Evolutionary conservation across 2,329 filamentous ascomycete species (phyloP), one percentile per base, ranked within the genome.

Genomic region (Epichloe sibirici): DNA sequence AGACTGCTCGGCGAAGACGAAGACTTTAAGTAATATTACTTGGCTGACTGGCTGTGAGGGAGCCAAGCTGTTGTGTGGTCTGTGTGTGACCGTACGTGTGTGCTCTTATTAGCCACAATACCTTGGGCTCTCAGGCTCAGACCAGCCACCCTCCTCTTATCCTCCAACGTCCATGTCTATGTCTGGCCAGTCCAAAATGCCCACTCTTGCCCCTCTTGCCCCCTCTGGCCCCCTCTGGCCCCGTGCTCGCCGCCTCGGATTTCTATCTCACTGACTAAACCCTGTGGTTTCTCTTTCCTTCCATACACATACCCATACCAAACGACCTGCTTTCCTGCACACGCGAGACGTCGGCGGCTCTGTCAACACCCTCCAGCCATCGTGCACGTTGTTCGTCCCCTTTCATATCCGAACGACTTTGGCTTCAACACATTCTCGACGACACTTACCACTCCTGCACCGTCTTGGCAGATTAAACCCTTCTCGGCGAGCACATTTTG

Each of bases 401-500:
- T 25, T 9, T 40, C 17, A 12, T 42, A 39, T 11, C 28, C 25
- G 37, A 42, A 37, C 53, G 52, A 43, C 40, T 40, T 47, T 49
- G 28, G 47, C 35, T 13, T 15, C 52, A 8, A 28, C 40, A 45
- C 47, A 37, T 49, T 28, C 45, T 53, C 48, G 45, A 50, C 53
- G 23, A 49, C 35, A 1, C 8, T 46, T 45, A 47, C 51, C 48
- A 56, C 51, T 56, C 15, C 51, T 38, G 51, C 55, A 45, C 51
- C 52, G 52, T 57, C 57, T 57, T 60, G 57, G 58, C 53, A 46
- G 17, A 51, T 44, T 39, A 4, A 40, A 48, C 34, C 31, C n/a
- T n/a, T n/a, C 47, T 25, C 40, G 34, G 54, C 49, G 35, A 53
- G 45, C 47, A 55, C 48, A 48, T 45, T 53, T 49, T 51, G 53